Evolutionary conservation across 1,139 yeast genomes (phyloP), one percentile per base, ranked within the genome.

Genomic region (Lodderomyces pseudojiufengensis): DNA sequence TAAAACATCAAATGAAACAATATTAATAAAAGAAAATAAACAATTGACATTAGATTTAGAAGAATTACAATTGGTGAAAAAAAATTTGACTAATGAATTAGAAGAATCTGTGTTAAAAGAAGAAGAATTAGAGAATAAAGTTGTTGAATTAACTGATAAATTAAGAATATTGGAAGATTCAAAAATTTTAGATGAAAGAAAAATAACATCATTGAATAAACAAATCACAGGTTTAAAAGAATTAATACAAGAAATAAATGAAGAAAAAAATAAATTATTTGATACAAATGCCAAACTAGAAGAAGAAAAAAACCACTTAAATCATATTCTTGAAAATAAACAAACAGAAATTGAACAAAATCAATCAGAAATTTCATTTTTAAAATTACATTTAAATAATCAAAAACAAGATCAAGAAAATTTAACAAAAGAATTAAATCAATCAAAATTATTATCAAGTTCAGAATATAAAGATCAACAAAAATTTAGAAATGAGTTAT

Each of bases 21-120:
- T 74, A 24, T 57, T 84, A 37, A 76, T 79, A 39, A 83, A 80
- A 48, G 82, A 78, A 37, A 69, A 80, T 46, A 79, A 83, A 38
- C 75, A 76, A 32, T 57, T 80, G 26, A 76, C 75, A 32, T 71
- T 80, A 45, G 84, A 82, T 42, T 60, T 78, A 36, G 88, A 84
- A 43, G 74, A 77, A 5, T 57, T 78, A 42, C 55, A 59, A 27
- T 59, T 64, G 18, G 75, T 70, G 39, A 70, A 70, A 37, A 59
- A 67, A 6, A 70, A 74, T 12, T 62, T 76, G 27, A 80, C 78
- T 36, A 61, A 66, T 24, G 80, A 79, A 40, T 65, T 76, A 33
- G 69, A 65, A 18, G 76, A 73, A 23, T 55, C 77, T 33, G 50
- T 70, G 7, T 70, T 66, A 29, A 79, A 76, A 41, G 76, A 76